Percentiles rank a stretch among this genome's conserved stretches.
phyloP scores from a whole-genome alignment of 164 flowering plant species.

The Kalanchoe fedtschenkoi region DNA sequence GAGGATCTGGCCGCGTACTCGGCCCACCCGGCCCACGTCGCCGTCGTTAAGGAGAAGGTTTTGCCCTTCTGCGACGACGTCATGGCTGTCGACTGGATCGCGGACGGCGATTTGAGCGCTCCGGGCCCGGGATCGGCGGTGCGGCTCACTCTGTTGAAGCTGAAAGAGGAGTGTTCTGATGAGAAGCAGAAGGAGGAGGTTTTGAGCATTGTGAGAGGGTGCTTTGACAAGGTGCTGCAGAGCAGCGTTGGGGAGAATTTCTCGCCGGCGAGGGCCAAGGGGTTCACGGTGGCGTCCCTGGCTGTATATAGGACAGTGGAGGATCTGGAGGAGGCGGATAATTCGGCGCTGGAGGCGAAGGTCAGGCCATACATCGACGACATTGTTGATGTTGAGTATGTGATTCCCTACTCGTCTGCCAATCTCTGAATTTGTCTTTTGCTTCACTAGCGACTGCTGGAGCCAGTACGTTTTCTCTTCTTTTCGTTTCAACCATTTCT shows the following conservation, averaged over 20 bases:
- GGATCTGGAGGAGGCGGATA: constrained; percentile 2
- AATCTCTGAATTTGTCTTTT: neutral
- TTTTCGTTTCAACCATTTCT: too few relatives aligned
- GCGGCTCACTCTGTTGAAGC: constrained; percentile 37
- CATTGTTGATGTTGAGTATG: constrained; percentile 2
- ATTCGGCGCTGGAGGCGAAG: neutral
- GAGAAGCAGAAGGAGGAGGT: constrained; percentile 30
- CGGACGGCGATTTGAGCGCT: constrained; percentile 14
- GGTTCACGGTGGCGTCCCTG: constrained; percentile 10
- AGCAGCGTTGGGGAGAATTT: constrained; percentile 58
- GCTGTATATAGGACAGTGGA: neutral
- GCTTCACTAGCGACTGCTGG: too few relatives aligned
- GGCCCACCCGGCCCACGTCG: constrained; percentile 37
- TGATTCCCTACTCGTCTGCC: neutral
- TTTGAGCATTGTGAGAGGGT: constrained; percentile 29
- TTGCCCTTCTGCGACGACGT: constrained; percentile 54
- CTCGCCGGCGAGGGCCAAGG: constrained; percentile 64
- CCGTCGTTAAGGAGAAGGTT: constrained; percentile 36
- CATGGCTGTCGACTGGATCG: constrained; percentile 70
- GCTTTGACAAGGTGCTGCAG: constrained; percentile 22
- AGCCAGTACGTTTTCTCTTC: too few relatives aligned
- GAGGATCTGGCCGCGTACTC: constrained; percentile 37
- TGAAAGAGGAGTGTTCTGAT: constrained; percentile 35
- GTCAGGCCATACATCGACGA: neutral
- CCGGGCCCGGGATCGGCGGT: constrained; percentile 33